These are phyloP conservation scores for Sugiyamaella americana DNA, from an alignment of 805 yeast species.

Conservation along the genomic window DNA sequence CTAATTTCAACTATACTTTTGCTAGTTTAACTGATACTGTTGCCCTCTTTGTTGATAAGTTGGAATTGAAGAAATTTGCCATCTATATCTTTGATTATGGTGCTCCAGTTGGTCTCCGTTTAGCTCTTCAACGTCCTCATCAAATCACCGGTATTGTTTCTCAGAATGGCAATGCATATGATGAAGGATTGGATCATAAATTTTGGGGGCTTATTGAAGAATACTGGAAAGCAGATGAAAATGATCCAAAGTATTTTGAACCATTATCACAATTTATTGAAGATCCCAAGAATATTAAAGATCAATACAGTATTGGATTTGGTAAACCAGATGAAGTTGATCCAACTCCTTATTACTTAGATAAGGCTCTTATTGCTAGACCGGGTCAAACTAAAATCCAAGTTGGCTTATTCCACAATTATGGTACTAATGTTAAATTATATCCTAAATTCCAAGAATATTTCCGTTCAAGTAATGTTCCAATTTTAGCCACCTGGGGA, in stretches of 20 bases:
- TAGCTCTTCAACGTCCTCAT: slow-evolving; percentile 28
- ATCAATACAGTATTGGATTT: slow-evolving; percentile 34
- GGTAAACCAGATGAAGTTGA: slow-evolving; percentile 26
- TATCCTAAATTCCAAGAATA: slow-evolving; percentile 37
- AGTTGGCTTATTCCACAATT: slow-evolving; percentile 34
- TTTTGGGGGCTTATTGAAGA: slow-evolving; percentile 36
- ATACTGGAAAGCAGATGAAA: slow-evolving; percentile 15
- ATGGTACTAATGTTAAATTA: slow-evolving; percentile 31
- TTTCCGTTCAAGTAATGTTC: slow-evolving; percentile 31
- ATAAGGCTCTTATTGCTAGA: slow-evolving; percentile 26
- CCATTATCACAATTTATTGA: slow-evolving; percentile 15
- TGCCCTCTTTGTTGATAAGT: slow-evolving; percentile 28
- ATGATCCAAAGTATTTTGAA: slow-evolving; percentile 4
- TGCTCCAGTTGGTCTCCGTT: slow-evolving; percentile 38
- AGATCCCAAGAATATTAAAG: too few species aligned
- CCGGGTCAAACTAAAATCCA: slow-evolving; percentile 32
- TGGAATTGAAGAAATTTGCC: slow-evolving; percentile 15
- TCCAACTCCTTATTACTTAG: slow-evolving; percentile 33
- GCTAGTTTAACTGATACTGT: slow-evolving; percentile 32
- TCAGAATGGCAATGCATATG: slow-evolving; percentile 44
- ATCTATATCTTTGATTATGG: slow-evolving; percentile 42
- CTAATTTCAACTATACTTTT: slow-evolving; percentile 30
- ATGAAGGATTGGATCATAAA: slow-evolving; percentile 34
- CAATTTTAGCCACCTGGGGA: slow-evolving; percentile 40
- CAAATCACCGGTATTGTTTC: slow-evolving; percentile 25